phyloP scores from a whole-genome alignment of 768 basidiomycete genomes.

The Hericium coralloides region DNA sequence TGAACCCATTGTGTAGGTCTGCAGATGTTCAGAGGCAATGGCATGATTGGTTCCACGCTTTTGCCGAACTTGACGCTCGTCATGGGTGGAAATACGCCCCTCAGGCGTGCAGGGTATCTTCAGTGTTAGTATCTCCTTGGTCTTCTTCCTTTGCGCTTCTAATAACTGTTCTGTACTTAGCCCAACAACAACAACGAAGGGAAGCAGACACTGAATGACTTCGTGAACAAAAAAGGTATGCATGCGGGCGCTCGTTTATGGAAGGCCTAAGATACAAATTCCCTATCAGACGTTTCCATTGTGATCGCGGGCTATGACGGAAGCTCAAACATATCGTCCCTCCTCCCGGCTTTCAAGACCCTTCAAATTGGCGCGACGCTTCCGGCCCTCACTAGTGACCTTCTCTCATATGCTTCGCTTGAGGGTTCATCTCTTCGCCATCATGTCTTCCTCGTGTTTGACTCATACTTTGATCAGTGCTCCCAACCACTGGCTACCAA shows the following conservation, averaged over 20 bases:
- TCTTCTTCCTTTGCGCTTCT: slow-evolving; percentile 13
- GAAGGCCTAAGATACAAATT: neutral
- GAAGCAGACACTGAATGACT: slow-evolving; percentile 54
- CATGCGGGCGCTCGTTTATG: neutral
- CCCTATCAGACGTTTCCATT: slow-evolving; percentile 41
- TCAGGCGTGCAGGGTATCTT: slow-evolving; percentile 39
- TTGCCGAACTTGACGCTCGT: slow-evolving; percentile 51
- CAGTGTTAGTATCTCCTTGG: neutral
- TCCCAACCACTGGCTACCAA: slow-evolving; percentile 51
- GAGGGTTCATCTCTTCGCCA: slow-evolving; percentile 27
- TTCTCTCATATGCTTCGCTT: slow-evolving; percentile 49
- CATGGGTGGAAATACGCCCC: slow-evolving; percentile 51
- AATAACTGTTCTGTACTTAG: neutral
- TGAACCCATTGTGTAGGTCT: slow-evolving; percentile 31
- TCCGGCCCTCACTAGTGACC: slow-evolving; percentile 48
- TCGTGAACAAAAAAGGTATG: slow-evolving; percentile 51
- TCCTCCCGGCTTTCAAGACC: slow-evolving; percentile 52
- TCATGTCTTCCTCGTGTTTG: neutral
- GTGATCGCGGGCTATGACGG: slow-evolving; percentile 48
- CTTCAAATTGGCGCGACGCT: slow-evolving; percentile 47
- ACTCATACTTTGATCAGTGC: slow-evolving; percentile 28
- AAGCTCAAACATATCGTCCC: slow-evolving; percentile 50
- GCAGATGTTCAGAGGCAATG: slow-evolving; percentile 43
- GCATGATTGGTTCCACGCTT: slow-evolving; percentile 47
- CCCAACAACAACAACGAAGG: slow-evolving; percentile 28